Conservation (phyloP, 2,329 filamentous ascomycete species). For the Aspergillus aculeatinus region DNA sequence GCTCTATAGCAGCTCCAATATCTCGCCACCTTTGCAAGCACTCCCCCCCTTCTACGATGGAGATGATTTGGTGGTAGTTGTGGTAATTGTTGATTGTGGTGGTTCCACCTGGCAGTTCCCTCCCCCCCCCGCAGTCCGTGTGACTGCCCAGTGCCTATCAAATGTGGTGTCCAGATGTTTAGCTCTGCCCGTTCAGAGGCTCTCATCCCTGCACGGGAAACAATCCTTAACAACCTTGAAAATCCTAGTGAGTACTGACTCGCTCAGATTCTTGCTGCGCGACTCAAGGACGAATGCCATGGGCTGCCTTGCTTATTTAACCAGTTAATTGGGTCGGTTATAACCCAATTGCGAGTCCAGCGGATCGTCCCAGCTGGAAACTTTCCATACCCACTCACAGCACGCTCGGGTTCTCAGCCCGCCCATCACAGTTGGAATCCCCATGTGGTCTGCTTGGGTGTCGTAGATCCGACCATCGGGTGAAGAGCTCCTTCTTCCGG, state of each 20-base stretch:
- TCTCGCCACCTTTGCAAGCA: not conserved
- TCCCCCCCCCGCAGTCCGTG: not conserved
- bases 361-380: not conserved
- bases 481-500: too few species aligned
- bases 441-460: not conserved
- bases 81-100: too few species aligned
- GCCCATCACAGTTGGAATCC: not conserved
- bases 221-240: not conserved
- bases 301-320: not conserved
- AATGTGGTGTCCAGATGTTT: not conserved
- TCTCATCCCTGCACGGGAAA: not conserved
- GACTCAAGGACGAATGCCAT: not conserved
- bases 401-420: not conserved
- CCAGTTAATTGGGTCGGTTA: not conserved
- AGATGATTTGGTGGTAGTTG: too few species aligned
- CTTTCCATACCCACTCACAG: not conserved
- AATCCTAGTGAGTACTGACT: not conserved
- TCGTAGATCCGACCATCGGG: not conserved
- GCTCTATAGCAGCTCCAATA: not conserved
- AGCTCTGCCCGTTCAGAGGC: not conserved
- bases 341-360: not conserved
- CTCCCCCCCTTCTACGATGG: too few species aligned
- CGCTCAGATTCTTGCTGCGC: not conserved
- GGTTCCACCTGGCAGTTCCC: not conserved
- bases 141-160: not conserved